These are phyloP conservation scores for Coemansia sp. DNA, from an alignment of 192 early-diverging fungal species.

Conservation along the genomic window DNA sequence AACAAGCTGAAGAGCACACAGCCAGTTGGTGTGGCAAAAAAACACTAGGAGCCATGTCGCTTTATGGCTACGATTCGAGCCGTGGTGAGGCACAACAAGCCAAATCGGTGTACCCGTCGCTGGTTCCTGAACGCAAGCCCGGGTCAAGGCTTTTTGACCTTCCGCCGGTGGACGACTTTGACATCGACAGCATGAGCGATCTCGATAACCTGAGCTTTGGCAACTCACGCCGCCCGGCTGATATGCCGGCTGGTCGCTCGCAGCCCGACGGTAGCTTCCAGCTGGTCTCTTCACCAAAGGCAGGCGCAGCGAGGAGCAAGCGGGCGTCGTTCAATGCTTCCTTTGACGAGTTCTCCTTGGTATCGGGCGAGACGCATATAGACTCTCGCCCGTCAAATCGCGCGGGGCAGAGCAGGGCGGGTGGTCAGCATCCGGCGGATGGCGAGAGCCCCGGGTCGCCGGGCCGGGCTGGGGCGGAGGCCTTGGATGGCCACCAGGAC, in stretches of 20 bases:
- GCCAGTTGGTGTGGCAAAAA: no score
- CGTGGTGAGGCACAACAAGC: neutral
- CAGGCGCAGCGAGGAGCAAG: neutral
- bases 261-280: neutral
- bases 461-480: no score
- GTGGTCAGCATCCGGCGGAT: no score
- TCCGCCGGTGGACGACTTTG: slow-evolving; percentile 27
- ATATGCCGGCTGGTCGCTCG: neutral
- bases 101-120: slow-evolving; percentile 10
- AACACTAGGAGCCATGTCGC: slow-evolving; percentile 12
- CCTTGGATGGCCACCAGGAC: no score
- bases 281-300: neutral
- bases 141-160: slow-evolving; percentile 14
- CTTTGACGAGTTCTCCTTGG: no score
- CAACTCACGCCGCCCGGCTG: neutral
- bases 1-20: no score
- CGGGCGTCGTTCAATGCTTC: no score
- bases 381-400: no score
- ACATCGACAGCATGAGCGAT: slow-evolving; percentile 30
- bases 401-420: no score
- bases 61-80: slow-evolving; percentile 8
- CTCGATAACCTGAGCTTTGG: slow-evolving; percentile 32
- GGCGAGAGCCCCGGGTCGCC: no score
- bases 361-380: no score
- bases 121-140: neutral